phyloP scores from a whole-genome alignment of 495 filamentous ascomycete species.

The Xylaria sp. region DNA sequence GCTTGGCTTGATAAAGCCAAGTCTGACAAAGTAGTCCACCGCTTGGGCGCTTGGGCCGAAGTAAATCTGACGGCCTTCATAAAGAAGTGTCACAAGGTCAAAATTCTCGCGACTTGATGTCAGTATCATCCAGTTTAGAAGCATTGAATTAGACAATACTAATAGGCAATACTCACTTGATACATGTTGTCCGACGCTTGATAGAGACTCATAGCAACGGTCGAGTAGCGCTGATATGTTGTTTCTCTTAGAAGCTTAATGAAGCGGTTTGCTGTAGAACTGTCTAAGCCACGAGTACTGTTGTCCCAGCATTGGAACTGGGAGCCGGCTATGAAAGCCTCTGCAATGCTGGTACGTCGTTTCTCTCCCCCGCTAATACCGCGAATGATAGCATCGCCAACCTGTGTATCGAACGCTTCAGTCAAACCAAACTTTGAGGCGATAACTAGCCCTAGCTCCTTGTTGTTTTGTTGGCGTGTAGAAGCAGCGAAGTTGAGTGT shows the following conservation, averaged over 20 bases:
- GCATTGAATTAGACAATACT: no score
- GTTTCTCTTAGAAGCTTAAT: constrained; percentile 55
- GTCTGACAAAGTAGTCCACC: constrained; percentile 66
- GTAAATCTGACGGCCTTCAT: constrained; percentile 73
- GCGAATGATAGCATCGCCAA: constrained; percentile 84
- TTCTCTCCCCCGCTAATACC: constrained; percentile 71
- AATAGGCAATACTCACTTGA: no score
- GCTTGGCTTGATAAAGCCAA: no score
- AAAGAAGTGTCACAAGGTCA: constrained; percentile 70
- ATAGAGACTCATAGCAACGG: constrained; percentile 72
- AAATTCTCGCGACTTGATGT: no score
- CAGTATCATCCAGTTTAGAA: no score
- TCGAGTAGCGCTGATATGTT: constrained; percentile 61
- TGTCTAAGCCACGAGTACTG: constrained; percentile 57
- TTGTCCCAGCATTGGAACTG: constrained; percentile 60
- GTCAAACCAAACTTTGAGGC: no score
- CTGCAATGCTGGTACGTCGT: constrained; percentile 63
- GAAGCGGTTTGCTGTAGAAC: constrained; percentile 56
- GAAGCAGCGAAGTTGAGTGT: constrained; percentile 42
- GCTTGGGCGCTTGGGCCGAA: constrained; percentile 66
- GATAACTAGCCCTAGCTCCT: no score
- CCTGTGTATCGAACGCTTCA: constrained; percentile 76
- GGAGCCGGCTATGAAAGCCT: constrained; percentile 44
- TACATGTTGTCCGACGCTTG: constrained; percentile 69
- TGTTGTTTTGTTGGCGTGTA: no score